Percentiles rank a stretch among this genome's conserved stretches.
phyloP scores from a whole-genome alignment of 352 stramenopile species.

The Phytophthora capsici region DNA sequence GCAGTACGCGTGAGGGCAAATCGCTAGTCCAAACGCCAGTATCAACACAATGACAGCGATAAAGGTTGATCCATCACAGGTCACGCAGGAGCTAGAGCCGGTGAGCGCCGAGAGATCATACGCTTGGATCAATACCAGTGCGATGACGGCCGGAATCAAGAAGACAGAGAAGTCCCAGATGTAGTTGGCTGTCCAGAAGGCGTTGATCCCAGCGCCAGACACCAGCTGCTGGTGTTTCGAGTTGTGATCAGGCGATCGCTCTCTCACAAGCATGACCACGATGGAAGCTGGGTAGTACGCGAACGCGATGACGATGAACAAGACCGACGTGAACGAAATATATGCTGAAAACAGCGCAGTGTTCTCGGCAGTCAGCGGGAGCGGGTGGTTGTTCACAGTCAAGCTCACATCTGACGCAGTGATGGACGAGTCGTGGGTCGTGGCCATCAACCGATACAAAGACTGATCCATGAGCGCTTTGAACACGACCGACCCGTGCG shows the following conservation, averaged over 20 bases:
- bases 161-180: conserved; percentile 92
- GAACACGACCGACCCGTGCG: conserved; percentile 54
- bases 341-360: conserved; percentile 51
- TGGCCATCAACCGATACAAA: conserved; percentile 45
- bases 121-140: conserved; percentile 41
- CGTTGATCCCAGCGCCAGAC: conserved; percentile 90
- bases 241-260: conserved; percentile 89
- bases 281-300: conserved; percentile 91
- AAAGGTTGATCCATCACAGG: conserved; percentile 37
- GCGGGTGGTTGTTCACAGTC: conserved; percentile 52
- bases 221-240: conserved; percentile 96
- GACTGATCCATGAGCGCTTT: conserved; percentile 60
- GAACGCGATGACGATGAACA: conserved; percentile 90
- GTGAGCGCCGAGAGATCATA: conserved; percentile 43
- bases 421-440: conserved; percentile 16
- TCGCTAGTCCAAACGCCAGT: conserved; percentile 64
- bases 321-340: conserved; percentile 54
- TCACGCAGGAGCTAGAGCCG: conserved; percentile 10
- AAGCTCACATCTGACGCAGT: conserved; percentile 28
- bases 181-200: conserved; percentile 96
- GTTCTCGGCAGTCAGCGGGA: conserved; percentile 51
- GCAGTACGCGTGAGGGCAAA: conserved; percentile 68
- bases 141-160: conserved; percentile 55
- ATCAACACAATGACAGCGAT: conserved; percentile 64
- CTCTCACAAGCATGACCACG: conserved; percentile 94